Evolutionary conservation across 1,284 basidiomycete genomes (phyloP), one percentile per base, ranked within the genome.

Genomic region (Papiliotrema fonsecae): DNA sequence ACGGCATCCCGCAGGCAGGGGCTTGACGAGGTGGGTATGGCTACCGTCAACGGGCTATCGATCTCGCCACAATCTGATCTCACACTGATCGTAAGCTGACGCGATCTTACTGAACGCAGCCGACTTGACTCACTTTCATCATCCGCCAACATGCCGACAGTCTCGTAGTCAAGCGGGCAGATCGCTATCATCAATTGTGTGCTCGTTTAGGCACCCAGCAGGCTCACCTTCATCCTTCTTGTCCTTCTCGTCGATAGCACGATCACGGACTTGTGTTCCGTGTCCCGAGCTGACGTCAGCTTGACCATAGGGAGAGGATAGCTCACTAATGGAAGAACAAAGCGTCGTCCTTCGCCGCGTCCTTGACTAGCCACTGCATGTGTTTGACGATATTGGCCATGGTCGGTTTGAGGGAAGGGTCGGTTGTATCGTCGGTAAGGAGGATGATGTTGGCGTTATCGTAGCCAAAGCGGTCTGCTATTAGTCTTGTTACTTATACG

Each of bases 361-460:
- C 85, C 7, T 73, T 73, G 9, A 91, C 87, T 21, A 97, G 81
- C 91, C 91, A 94, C 53, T 83, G 79, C 88, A 93, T 92, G 2
- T 83, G 88, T 45, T 77, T 70, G 18, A 89, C 82, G 42, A 97
- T 94, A 67, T 96, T 96, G 21, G 78, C 77, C 56, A 76, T 78
- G 0, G 88, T 94, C 0, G 92, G 92, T 32, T 75, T 74, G 65
- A 82, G 80, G 36, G 81, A 77, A 11, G 79, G 78, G 63, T 87
- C 80, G 9, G 62, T 61, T 1, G 82, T 71, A 62, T 91, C 83
- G 62, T 97, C 92, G 2, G 86, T 88, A 36, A 97, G 78, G 60
- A 86, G 78, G 19, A 93, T 88, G 42, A 96, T 89, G 67, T 96
- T 88, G 19, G 87, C 83, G 30, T 75, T 65, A 55, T 79, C 81